Evolutionary conservation across 1,139 yeast genomes (phyloP), one percentile per base, ranked within the genome.

Genomic region (Kodamaea derodonti): DNA sequence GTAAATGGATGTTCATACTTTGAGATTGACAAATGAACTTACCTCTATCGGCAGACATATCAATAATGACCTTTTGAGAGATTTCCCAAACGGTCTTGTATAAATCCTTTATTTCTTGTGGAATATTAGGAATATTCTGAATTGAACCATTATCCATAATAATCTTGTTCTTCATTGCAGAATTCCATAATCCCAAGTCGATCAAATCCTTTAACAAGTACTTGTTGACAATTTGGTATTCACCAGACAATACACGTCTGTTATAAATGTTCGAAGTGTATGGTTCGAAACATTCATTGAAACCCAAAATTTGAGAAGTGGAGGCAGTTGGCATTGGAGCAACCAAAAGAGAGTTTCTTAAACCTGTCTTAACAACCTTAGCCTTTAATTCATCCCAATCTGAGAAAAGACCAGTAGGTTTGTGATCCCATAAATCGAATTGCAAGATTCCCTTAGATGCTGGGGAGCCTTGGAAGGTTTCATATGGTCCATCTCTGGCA

Each of bases 271-370:
- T 76, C 12, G 80, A 75, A 20, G 82, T 76, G 54, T 65, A 73
- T 24, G 82, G 82, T 54, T 76, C 82, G 51, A 76, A 76, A 57
- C 81, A 76, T 56, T 76, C 82, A 50, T 74, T 76, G 54, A 67
- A 70, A 43, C 81, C 81, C 47, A 76, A 64, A 36, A 76, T 75
- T 56, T 75, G 82, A 3, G 81, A 76, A 8, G 81, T 75, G 12
- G 81, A 75, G 17, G 82, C 82, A 36, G 82, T 76, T 30, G 82
- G 82, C 82, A 76, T 76, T 40, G 80, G 80, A 2, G 81, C 82
- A 38, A 76, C 77, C 41, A 76, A 62, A 32, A 76, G 59, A n/a
- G 81, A 76, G 58, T 76, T 76, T 52, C 81, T 64, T 35, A 76
- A 49, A 35, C 82, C 82, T 45, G 67, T 61, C 38, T 58, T 57